Conservation (phyloP, 768 basidiomycete species). For the Agrocybe chaxingu region DNA sequence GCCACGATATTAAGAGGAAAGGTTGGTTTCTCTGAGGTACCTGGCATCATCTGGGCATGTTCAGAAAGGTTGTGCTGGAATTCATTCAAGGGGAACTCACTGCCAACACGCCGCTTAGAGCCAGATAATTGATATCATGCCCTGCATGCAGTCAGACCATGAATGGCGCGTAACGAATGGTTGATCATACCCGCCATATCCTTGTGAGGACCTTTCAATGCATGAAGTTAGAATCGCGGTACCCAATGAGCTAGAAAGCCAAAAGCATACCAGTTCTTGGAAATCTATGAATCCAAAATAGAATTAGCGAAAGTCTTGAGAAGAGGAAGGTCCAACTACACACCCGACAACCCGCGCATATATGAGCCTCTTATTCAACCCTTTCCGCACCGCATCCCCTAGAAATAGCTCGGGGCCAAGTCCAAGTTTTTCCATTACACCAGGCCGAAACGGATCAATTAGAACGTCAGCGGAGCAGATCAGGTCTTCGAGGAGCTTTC, state of each 20-base stretch:
- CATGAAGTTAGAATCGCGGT: not conserved
- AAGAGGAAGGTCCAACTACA: constrained; percentile 17
- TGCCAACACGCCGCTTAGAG: constrained; percentile 71
- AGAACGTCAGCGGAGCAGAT: constrained; percentile 71
- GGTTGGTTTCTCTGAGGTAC: constrained; percentile 54
- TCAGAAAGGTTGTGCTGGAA: not conserved
- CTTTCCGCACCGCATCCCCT: constrained; percentile 37
- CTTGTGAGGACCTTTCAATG: constrained; percentile 54
- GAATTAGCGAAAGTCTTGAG: not conserved
- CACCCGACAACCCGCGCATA: constrained; percentile 79
- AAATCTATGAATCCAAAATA: constrained; percentile 37
- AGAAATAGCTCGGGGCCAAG: constrained; percentile 76
- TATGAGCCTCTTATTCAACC: constrained; percentile 60
- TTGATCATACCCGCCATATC: constrained; percentile 66
- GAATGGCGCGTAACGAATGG: not conserved
- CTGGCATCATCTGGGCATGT: constrained; percentile 59
- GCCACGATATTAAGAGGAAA: constrained; percentile 77
- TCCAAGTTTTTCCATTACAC: constrained; percentile 75
- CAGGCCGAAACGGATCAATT: constrained; percentile 83
- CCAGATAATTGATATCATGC: constrained; percentile 84
- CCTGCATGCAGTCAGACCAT: constrained; percentile 33
- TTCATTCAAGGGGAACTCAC: constrained; percentile 29
- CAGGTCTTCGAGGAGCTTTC: constrained; percentile 52
- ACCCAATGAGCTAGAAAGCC: not conserved
- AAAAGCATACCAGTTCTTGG: constrained; percentile 48